These are phyloP conservation scores for Kwoniella sp. DNA, from an alignment of 768 basidiomycete species.

Conservation along the genomic window DNA sequence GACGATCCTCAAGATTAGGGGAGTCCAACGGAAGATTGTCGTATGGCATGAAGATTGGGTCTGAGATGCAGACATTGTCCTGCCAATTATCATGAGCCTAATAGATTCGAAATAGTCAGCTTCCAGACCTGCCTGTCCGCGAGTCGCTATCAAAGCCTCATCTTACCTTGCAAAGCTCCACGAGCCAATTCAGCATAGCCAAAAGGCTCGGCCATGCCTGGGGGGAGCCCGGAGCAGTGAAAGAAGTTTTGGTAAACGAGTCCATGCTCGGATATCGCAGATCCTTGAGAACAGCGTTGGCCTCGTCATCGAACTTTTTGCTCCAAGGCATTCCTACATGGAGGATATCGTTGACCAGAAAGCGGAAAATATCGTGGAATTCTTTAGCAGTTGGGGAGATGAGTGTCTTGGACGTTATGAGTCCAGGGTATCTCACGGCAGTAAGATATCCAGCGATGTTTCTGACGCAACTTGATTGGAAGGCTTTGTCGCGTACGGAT, in stretches of 20 bases:
- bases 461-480: constrained; percentile 70
- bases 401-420: constrained; percentile 67
- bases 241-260: constrained; percentile 78
- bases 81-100: constrained; percentile 54
- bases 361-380: constrained; percentile 80
- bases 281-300: constrained; percentile 71
- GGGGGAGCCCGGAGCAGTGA: constrained; percentile 83
- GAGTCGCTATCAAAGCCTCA: too few relatives aligned
- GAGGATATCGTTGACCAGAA: constrained; percentile 63
- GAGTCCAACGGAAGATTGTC: constrained; percentile 46
- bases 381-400: constrained; percentile 81
- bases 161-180: constrained; percentile 78
- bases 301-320: constrained; percentile 76
- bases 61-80: constrained; percentile 45
- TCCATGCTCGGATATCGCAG: constrained; percentile 79
- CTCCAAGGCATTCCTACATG: constrained; percentile 67
- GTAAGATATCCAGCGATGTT: constrained; percentile 69
- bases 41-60: constrained; percentile 47
- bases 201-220: constrained; percentile 89
- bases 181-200: constrained; percentile 90
- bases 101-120: not conserved
- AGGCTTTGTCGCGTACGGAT: constrained; percentile 73
- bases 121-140: not conserved
- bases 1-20: constrained; percentile 44
- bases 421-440: constrained; percentile 41